Evolutionary conservation across 2,329 filamentous ascomycete genomes (phyloP).

Genomic region (Teratosphaeria nubilosa): DNA sequence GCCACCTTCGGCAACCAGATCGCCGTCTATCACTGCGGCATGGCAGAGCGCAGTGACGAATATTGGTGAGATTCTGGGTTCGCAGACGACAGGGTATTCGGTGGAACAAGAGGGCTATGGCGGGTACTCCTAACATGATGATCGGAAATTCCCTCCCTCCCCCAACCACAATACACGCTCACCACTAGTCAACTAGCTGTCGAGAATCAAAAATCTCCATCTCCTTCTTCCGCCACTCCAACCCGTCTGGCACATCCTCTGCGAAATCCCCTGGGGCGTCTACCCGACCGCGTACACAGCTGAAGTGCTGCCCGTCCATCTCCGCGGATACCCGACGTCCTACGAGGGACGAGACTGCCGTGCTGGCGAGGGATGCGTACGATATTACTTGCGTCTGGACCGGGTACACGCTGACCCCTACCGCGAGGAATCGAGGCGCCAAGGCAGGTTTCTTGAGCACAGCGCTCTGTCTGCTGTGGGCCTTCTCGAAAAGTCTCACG

Average conservation of each 20-base stretch:
- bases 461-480: conserved; percentile 30
- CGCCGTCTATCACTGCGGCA: conserved; percentile 39
- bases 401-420: conserved; percentile 16
- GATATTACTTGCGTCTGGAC: conserved; percentile 15
- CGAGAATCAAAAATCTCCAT: conserved; percentile 35
- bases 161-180: no score
- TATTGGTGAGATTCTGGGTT: conserved; percentile 44
- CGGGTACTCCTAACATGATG: conserved; percentile 34
- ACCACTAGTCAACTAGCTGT: no score
- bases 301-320: conserved; percentile 47
- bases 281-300: conserved; percentile 52
- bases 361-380: conserved; percentile 18
- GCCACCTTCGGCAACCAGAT: conserved; percentile 30
- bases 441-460: conserved; percentile 30
- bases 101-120: conserved; percentile 48
- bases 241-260: conserved; percentile 45
- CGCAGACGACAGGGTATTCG: conserved; percentile 55
- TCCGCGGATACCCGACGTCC: conserved; percentile 46
- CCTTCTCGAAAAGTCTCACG: conserved; percentile 32
- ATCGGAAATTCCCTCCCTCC: conserved; percentile 45
- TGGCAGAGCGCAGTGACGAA: conserved; percentile 51
- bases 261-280: conserved; percentile 53
- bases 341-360: conserved; percentile 32
- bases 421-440: conserved; percentile 8
- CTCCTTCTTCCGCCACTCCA: conserved; percentile 44